Evolutionary conservation across 129 eudicot species (phyloP).

Genomic region (Tanacetum coccineum): DNA sequence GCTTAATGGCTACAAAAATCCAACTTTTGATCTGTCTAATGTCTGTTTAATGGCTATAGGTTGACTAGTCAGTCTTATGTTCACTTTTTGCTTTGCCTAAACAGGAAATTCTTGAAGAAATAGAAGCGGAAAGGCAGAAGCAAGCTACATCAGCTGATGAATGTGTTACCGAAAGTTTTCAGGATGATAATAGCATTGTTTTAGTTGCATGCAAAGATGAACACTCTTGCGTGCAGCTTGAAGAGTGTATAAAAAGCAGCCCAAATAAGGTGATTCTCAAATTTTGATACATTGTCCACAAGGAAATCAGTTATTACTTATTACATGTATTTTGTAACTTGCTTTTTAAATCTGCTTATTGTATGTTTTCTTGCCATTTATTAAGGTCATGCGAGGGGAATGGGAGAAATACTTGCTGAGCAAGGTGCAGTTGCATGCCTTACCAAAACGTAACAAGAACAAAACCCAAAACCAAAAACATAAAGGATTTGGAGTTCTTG

Average conservation of each 20-base stretch:
- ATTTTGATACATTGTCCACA: not conserved
- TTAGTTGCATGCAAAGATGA: constrained; percentile 95
- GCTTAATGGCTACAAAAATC: not conserved
- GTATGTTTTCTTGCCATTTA: constrained; percentile 13
- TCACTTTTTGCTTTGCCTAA: constrained; percentile 9
- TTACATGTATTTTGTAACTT: not conserved
- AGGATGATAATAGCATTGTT: constrained; percentile 53
- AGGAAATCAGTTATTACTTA: not conserved
- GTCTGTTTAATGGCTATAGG: not conserved
- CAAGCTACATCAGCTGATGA: constrained; percentile 48
- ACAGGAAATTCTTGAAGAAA: constrained; percentile 90
- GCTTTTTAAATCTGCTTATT: not conserved
- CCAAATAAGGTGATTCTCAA: constrained; percentile 59
- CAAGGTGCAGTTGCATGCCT: constrained; percentile 76
- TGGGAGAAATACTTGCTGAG: constrained; percentile 96
- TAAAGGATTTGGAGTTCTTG: constrained; percentile 89
- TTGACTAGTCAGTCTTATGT: not conserved
- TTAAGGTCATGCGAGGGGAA: constrained; percentile 77
- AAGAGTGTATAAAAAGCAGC: constrained; percentile 70
- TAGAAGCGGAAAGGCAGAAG: constrained; percentile 70
- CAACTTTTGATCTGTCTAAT: not conserved
- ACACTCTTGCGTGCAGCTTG: constrained; percentile 90
- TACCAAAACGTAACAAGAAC: constrained; percentile 63
- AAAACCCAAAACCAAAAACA: constrained; percentile 43
- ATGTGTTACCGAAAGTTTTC: constrained; percentile 26